Percentiles rank a stretch among this genome's conserved stretches.
phyloP scores from a whole-genome alignment of 2,329 filamentous ascomycete species.

The Neophaeococcomyces aloes region DNA sequence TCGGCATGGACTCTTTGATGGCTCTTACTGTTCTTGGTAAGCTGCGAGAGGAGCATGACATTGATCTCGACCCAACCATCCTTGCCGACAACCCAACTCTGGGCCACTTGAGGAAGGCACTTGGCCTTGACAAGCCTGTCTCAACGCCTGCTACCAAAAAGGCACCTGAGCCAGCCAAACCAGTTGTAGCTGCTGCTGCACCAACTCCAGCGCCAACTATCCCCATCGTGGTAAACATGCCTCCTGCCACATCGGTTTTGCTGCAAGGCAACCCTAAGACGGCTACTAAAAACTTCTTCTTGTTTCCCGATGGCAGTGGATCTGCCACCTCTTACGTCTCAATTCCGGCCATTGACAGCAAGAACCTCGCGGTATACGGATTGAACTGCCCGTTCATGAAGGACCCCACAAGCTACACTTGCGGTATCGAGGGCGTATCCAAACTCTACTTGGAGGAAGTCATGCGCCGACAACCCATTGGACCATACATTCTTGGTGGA shows the following conservation, averaged over 20 bases:
- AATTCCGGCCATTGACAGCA: conserved; percentile 31
- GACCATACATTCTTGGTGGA: conserved; percentile 31
- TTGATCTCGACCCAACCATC: conserved; percentile 34
- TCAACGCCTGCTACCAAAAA: conserved; percentile 12
- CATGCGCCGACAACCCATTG: conserved; percentile 26
- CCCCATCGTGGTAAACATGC: conserved; percentile 22
- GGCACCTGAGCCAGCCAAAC: conserved; percentile 16
- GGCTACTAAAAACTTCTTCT: conserved; percentile 32
- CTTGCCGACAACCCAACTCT: conserved; percentile 36
- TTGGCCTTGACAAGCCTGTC: conserved; percentile 31
- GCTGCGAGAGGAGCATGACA: conserved; percentile 33
- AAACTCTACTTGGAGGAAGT: conserved; percentile 24
- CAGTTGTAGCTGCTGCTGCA: conserved; percentile 22
- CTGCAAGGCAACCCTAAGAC: conserved; percentile 35
- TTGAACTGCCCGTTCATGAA: conserved; percentile 37
- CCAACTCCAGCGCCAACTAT: conserved; percentile 17
- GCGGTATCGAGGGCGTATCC: conserved; percentile 23
- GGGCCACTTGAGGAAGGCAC: conserved; percentile 29
- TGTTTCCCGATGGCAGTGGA: conserved; percentile 38
- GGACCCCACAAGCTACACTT: conserved; percentile 22
- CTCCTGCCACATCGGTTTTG: conserved; percentile 33
- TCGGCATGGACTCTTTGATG: conserved; percentile 39
- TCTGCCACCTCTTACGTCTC: conserved; percentile 37
- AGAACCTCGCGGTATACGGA: conserved; percentile 34
- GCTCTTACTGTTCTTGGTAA: conserved; percentile 36